Percentiles rank a stretch among this genome's conserved stretches.
Conservation (phyloP, 768 basidiomycete genomes). For the Dendrothele bispora region DNA sequence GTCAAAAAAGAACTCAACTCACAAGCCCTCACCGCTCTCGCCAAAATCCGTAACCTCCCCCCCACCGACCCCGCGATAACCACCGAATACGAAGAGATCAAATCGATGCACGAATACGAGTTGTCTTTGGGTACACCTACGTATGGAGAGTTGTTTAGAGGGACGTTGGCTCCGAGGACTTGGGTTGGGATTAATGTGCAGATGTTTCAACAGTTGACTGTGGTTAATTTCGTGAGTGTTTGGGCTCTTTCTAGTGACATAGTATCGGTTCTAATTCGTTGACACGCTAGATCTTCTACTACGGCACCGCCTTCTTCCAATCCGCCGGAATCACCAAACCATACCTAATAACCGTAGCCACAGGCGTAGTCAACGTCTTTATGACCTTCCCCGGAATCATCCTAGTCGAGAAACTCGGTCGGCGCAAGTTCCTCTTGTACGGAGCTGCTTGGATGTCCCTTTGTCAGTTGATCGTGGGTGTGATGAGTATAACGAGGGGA, state of each 20-base stretch:
- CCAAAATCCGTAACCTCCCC: slow-evolving; percentile 45
- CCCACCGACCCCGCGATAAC: slow-evolving; percentile 45
- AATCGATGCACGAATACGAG: no score
- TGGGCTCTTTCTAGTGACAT: no score
- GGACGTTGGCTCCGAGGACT: no score
- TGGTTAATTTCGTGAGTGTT: slow-evolving; percentile 53
- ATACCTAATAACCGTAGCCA: slow-evolving; percentile 71
- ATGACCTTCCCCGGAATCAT: slow-evolving; percentile 75
- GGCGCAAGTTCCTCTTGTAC: slow-evolving; percentile 41
- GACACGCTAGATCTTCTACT: no score
- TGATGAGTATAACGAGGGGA: no score
- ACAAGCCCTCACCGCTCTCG: slow-evolving; percentile 43
- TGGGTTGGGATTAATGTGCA: no score
- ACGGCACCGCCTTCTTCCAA: slow-evolving; percentile 63
- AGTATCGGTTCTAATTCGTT: no score
- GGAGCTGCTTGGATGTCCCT: slow-evolving; percentile 65
- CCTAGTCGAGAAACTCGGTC: slow-evolving; percentile 61
- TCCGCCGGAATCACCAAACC: slow-evolving; percentile 67
- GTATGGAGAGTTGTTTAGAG: no score
- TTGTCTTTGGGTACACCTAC: no score
- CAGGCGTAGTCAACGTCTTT: slow-evolving; percentile 70
- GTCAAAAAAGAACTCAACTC: slow-evolving; percentile 52
- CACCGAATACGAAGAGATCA: slow-evolving; percentile 47
- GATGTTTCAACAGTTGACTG: no score
- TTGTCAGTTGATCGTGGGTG: slow-evolving; percentile 67